phyloP scores from a whole-genome alignment of 495 filamentous ascomycete species.

The Penicillium soppii region DNA sequence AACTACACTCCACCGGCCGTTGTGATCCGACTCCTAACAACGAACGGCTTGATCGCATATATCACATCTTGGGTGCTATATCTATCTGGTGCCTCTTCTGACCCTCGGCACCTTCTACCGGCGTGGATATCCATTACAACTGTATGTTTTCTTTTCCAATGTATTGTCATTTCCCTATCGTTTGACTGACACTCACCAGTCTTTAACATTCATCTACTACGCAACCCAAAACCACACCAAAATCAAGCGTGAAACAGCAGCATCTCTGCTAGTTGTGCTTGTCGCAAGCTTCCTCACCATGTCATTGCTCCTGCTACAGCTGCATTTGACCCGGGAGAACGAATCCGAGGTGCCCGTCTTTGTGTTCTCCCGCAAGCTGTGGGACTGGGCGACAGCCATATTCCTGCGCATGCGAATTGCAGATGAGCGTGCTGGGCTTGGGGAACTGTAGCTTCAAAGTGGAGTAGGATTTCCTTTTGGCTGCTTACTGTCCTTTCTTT shows the following conservation, averaged over 20 bases:
- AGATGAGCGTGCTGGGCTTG: conserved; percentile 22
- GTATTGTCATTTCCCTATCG: not conserved
- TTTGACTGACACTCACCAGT: conserved; percentile 40
- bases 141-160: conserved; percentile 38
- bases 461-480: not conserved
- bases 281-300: conserved; percentile 75
- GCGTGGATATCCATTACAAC: conserved; percentile 86
- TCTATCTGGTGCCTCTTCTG: conserved; percentile 69
- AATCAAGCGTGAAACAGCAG: conserved; percentile 77
- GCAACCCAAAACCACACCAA: conserved; percentile 77
- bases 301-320: conserved; percentile 64
- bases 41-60: conserved; percentile 76
- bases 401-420: conserved; percentile 43
- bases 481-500: not conserved
- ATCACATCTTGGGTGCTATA: conserved; percentile 78
- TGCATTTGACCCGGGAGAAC: conserved; percentile 65
- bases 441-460: conserved; percentile 21
- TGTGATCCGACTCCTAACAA: conserved; percentile 77
- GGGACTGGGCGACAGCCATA: conserved; percentile 42
- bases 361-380: conserved; percentile 48
- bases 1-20: conserved; percentile 86
- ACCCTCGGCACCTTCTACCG: conserved; percentile 75
- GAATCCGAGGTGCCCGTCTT: conserved; percentile 63
- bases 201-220: conserved; percentile 76
- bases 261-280: conserved; percentile 74